These are phyloP conservation scores for Fusarium sp. DNA, from an alignment of 2,329 filamentous ascomycete genomes.

Conservation along the genomic window DNA sequence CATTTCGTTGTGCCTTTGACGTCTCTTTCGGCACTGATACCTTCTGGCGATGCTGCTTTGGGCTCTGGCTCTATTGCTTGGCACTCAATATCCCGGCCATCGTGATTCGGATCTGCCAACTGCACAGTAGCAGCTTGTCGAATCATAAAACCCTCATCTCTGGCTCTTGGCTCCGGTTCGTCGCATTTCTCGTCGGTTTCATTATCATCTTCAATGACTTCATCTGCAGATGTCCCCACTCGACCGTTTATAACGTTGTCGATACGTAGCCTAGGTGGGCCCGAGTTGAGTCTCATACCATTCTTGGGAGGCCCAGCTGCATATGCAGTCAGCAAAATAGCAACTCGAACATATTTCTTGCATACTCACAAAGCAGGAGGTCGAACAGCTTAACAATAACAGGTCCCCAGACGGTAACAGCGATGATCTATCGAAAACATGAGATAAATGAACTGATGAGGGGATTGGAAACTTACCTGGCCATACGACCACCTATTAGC, in stretches of 20 bases:
- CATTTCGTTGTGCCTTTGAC: constrained; percentile 9
- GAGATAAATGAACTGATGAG: not conserved
- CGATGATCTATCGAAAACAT: constrained; percentile 44
- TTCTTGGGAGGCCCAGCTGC: constrained; percentile 53
- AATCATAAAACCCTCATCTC: constrained; percentile 12
- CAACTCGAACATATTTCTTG: not conserved
- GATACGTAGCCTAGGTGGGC: constrained; percentile 52
- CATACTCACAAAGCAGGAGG: constrained; percentile 49
- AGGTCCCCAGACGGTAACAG: constrained; percentile 53
- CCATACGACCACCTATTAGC: constrained; percentile 51
- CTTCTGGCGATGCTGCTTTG: constrained; percentile 1
- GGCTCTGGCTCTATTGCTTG: constrained; percentile 1
- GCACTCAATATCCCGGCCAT: not conserved
- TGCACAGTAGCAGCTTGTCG: constrained; percentile 12
- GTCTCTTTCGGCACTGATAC: not conserved
- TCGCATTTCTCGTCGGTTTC: constrained; percentile 33
- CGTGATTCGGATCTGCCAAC: not conserved
- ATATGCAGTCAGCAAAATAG: constrained; percentile 32
- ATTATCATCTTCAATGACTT: constrained; percentile 36
- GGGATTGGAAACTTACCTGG: constrained; percentile 28
- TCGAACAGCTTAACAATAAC: constrained; percentile 55
- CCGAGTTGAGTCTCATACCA: constrained; percentile 49
- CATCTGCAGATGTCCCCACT: constrained; percentile 39
- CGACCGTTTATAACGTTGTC: constrained; percentile 53
- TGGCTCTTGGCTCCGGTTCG: constrained; percentile 8